Evolutionary conservation across 805 yeast species (phyloP).

Genomic region (Lachancea kluyveri): DNA sequence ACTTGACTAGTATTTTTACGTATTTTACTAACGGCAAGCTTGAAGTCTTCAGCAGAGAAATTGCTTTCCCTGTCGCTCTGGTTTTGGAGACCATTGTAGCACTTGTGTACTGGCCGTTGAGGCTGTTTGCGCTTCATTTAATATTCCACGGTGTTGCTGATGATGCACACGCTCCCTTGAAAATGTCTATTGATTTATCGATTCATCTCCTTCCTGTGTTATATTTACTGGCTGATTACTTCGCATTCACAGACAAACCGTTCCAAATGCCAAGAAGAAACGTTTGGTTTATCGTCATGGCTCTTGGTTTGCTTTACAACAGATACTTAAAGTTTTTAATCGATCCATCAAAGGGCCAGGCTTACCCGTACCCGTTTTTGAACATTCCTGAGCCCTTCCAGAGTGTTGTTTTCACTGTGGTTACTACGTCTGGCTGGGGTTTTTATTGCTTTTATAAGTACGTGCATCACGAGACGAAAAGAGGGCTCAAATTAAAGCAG

Average conservation of each 20-base stretch:
- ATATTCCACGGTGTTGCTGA: conserved; percentile 35
- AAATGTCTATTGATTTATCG: conserved; percentile 46
- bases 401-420: conserved; percentile 41
- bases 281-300: conserved; percentile 36
- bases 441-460: conserved; percentile 27
- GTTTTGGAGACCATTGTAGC: conserved; percentile 59
- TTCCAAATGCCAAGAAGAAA: conserved; percentile 28
- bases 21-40: no score
- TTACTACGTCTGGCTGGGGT: conserved; percentile 35
- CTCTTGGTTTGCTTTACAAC: conserved; percentile 45
- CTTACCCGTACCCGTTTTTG: conserved; percentile 64
- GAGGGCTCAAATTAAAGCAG: background rate
- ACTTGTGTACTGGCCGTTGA: conserved; percentile 62
- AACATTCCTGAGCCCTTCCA: conserved; percentile 44
- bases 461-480: conserved; percentile 22
- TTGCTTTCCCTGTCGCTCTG: conserved; percentile 44
- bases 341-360: conserved; percentile 40
- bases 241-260: conserved; percentile 45
- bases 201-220: conserved; percentile 56
- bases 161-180: conserved; percentile 32
- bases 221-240: conserved; percentile 48
- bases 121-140: conserved; percentile 43
- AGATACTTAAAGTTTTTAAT: conserved; percentile 42
- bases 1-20: conserved; percentile 34
- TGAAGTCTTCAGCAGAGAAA: conserved; percentile 23